phyloP scores from a whole-genome alignment of 768 basidiomycete genomes.

The Mycena haematopus region DNA sequence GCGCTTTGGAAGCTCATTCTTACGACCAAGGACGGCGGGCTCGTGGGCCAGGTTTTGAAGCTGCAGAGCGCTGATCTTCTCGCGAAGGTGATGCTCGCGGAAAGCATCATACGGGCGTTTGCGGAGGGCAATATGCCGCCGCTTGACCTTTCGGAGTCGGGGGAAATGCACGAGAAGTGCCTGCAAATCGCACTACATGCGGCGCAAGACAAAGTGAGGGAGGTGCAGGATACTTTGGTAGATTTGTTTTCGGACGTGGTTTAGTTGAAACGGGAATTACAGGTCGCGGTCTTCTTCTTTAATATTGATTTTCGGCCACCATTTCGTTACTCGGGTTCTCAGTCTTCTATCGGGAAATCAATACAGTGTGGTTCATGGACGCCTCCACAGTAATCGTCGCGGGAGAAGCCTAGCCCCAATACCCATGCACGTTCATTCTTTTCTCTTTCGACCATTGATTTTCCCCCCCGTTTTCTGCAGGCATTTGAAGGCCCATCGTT shows the following conservation, averaged over 20 bases:
- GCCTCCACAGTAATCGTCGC: too few species aligned
- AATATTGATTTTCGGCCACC: not conserved
- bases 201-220: slow-evolving; percentile 50
- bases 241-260: slow-evolving; percentile 54
- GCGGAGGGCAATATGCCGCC: slow-evolving; percentile 49
- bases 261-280: slow-evolving; percentile 17
- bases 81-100: slow-evolving; percentile 53
- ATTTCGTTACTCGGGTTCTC: not conserved
- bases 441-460: too few species aligned
- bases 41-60: slow-evolving; percentile 41
- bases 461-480: too few species aligned
- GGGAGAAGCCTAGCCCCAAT: too few species aligned
- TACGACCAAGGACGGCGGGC: slow-evolving; percentile 40
- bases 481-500: too few species aligned
- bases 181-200: slow-evolving; percentile 50
- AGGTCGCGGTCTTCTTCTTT: not conserved
- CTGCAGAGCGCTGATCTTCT: slow-evolving; percentile 52
- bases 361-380: too few species aligned
- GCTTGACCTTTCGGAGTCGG: slow-evolving; percentile 40
- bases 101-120: slow-evolving; percentile 53
- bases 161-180: slow-evolving; percentile 52
- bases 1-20: slow-evolving; percentile 52
- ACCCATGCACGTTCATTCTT: too few species aligned
- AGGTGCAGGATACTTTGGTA: slow-evolving; percentile 52
- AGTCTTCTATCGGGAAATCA: not conserved